Percentiles rank a stretch among this genome's conserved stretches.
phyloP scores from a whole-genome alignment of 768 basidiomycete species.

The Leccinum imitatum region DNA sequence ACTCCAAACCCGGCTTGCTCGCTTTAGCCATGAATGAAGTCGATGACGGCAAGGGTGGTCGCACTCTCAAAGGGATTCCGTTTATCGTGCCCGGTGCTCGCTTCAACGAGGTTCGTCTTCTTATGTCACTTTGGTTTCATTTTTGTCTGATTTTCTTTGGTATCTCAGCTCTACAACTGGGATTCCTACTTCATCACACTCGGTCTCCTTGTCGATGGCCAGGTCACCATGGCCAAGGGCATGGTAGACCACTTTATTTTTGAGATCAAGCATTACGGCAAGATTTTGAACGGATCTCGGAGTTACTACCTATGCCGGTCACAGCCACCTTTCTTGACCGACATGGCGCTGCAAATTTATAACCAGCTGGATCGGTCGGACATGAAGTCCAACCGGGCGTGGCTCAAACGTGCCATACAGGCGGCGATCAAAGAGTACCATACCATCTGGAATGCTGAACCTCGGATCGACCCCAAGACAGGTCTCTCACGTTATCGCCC shows the following conservation, averaged over 20 bases:
- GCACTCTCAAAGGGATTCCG: constrained; percentile 87
- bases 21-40: constrained; percentile 95
- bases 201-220: constrained; percentile 92
- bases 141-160: constrained; percentile 7
- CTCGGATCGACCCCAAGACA: constrained; percentile 91
- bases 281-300: constrained; percentile 94
- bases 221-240: constrained; percentile 91
- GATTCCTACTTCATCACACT: constrained; percentile 94
- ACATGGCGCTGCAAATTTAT: constrained; percentile 97
- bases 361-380: constrained; percentile 91
- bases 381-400: constrained; percentile 70
- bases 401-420: constrained; percentile 95
- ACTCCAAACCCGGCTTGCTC: constrained; percentile 90
- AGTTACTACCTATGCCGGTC: constrained; percentile 94
- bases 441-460: constrained; percentile 93
- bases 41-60: constrained; percentile 74
- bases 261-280: constrained; percentile 97
- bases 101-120: constrained; percentile 79
- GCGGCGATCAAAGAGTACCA: constrained; percentile 99
- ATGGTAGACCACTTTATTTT: constrained; percentile 99
- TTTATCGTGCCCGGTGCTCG: constrained; percentile 97
- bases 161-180: constrained; percentile 83
- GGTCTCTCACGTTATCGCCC: constrained; percentile 95
- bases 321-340: constrained; percentile 97
- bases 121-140: background rate